phyloP scores from a whole-genome alignment of 1,284 basidiomycete species.

The Tylopilus sp. region DNA sequence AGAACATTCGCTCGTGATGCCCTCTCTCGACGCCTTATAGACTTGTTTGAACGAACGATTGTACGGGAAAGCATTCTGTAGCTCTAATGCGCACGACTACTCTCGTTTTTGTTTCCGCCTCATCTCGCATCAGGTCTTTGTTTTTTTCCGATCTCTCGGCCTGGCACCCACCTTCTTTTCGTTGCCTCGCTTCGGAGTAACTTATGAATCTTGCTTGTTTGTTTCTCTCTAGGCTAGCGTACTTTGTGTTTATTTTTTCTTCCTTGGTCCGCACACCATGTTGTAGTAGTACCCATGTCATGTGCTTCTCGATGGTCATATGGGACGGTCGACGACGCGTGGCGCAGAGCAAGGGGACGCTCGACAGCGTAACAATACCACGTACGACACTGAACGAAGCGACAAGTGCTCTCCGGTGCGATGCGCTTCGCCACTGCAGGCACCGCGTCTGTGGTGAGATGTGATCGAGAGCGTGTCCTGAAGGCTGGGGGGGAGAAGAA shows the following conservation, averaged over 20 bases:
- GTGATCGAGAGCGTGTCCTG: too few species aligned
- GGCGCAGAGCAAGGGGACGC: too few species aligned
- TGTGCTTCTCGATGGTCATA: constrained; percentile 5
- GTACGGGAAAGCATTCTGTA: constrained; percentile 19
- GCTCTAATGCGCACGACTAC: constrained; percentile 25
- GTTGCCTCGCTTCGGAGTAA: constrained; percentile 12
- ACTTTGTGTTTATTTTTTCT: not conserved
- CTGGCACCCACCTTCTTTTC: constrained; percentile 7
- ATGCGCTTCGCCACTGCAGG: too few species aligned
- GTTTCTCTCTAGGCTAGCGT: constrained; percentile 1
- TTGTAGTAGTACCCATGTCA: constrained; percentile 28
- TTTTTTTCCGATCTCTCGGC: too few species aligned
- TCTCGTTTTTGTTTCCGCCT: constrained; percentile 14
- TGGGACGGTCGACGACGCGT: too few species aligned
- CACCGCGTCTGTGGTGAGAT: too few species aligned
- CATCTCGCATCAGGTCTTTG: not conserved
- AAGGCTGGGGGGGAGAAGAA: too few species aligned
- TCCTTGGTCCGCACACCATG: constrained; percentile 19
- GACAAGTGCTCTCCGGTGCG: too few species aligned
- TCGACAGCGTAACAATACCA: too few species aligned
- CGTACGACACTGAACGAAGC: too few species aligned
- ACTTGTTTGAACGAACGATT: constrained; percentile 16
- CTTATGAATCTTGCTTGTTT: constrained; percentile 17
- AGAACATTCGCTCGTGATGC: constrained; percentile 15
- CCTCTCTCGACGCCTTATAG: constrained; percentile 11